Evolutionary conservation across 169 alveolate species (phyloP), one percentile per base, ranked within the genome.

Genomic region (Eimeria acervulina): DNA sequence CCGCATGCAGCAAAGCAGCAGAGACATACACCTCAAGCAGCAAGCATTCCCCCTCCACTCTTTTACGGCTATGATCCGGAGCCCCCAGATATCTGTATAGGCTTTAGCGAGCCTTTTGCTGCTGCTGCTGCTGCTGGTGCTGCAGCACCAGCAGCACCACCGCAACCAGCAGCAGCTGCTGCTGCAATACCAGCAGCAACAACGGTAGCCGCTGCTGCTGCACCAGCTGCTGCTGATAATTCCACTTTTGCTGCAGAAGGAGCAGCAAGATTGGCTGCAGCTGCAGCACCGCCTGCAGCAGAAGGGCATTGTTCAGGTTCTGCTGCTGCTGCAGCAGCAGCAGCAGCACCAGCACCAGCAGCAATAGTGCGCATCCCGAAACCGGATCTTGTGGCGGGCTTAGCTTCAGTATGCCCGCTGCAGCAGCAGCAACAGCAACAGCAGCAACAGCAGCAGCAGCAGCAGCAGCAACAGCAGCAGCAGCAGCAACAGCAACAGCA

Each of bases 101-200:
- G 47, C 42, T 8, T 33, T 5, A 28, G 15, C 38, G 6, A 28
- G 13, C 26, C 68, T 81, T 38, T 72, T 21, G 38, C 51, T 23
- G 80, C 80, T 68, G 44, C 80, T 28, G 80, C 80, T 23, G 74
- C 74, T 23, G 74, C 74, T 63, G 74, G 28, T 8, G 80, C 80
- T 6, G 28, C 80, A 68, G 80, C 80, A 68, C 42, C 80, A 68
- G 42, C 80, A 28, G 80, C 80, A 68, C 12, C 80, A 28, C 42
- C 80, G n/a, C 42, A 36, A 26, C 28, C 80, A 6, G 80, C 80
- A 19, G 80, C 80, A 6, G 44, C 80, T 19, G n/a, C 80, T 19
- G 42, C 80, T 6, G 80, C 80, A 68, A 15, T 15, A 28, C 42
- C 80, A n/a, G 80, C 80, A n/a, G 42, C 42, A 68, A n/a, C 80